Evolutionary conservation across 352 stramenopile genomes (phyloP), one percentile per base, ranked within the genome.

Genomic region (Pythium dissotocum): DNA sequence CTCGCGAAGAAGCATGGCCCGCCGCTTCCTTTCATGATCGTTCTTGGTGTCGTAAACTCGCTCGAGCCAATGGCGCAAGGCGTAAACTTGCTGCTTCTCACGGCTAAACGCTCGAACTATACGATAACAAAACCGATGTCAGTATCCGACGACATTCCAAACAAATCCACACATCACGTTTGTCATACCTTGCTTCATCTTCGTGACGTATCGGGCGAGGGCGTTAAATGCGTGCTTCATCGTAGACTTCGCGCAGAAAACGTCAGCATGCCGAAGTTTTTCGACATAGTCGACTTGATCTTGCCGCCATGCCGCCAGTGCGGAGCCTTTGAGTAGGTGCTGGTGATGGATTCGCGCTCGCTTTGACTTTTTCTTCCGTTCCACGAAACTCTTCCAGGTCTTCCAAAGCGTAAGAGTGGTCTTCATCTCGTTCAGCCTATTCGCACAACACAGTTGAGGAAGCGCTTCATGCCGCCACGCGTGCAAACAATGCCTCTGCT

Each of bases 131-230:
- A 53, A 38, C 24, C 35, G 44, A 28, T 28, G 5, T 51, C 44
- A 51, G 14, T 28, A 38, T 30, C 24, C 24, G 4, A 30, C 24
- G 6, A 54, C 4, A 4, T 14, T 30, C 46, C 46, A 18, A 54
- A 18, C n/a, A 1, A 10, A 54, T 26, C n/a, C 46, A 21, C 7
- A 9, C 7, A 54, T 35, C 12, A 32, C 14, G 2, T 9, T n/a
- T 26, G 33, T 8, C 40, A 24, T 67, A 72, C 66, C 66, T 72
- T 60, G 51, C 28, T 72, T 72, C 44, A 58, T 59, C 59, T 64
- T 67, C 1, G 16, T 28, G 13, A 63, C 42, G 24, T 66, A 32
- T 4, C 16, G 21, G 33, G 32, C 42, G 12, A 70, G 38, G 6
- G 48, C 46, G 28, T 55, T 40, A 10, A 70, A 60, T 1, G 21